Evolutionary conservation across 2,329 filamentous ascomycete genomes (phyloP).

Genomic region (Exophiala calicioides): DNA sequence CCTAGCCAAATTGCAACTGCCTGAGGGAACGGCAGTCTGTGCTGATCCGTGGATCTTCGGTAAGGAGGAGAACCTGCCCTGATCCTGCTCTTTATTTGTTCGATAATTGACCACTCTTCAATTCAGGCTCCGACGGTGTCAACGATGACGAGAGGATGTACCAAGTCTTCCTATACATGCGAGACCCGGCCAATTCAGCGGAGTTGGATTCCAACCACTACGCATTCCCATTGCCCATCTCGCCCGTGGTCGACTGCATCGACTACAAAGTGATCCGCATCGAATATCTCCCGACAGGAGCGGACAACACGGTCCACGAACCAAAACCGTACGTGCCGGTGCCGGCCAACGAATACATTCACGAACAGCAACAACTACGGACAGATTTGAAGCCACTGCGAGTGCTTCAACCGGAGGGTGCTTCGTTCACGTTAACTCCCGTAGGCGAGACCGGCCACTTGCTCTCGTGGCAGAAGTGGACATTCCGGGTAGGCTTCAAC

Average conservation of each 20-base stretch:
- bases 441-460: slow-evolving; percentile 56
- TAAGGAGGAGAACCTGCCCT: slow-evolving; percentile 25
- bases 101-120: not conserved
- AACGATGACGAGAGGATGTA: slow-evolving; percentile 55
- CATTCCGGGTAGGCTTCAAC: slow-evolving; percentile 63
- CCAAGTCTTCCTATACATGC: slow-evolving; percentile 68
- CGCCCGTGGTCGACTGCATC: slow-evolving; percentile 64
- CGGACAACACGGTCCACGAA: slow-evolving; percentile 55
- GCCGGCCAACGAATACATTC: slow-evolving; percentile 65
- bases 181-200: slow-evolving; percentile 60
- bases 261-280: slow-evolving; percentile 68
- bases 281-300: slow-evolving; percentile 68
- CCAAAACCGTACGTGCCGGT: slow-evolving; percentile 20
- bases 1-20: slow-evolving; percentile 60
- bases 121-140: slow-evolving; percentile 53
- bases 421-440: slow-evolving; percentile 58
- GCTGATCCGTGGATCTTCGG: slow-evolving; percentile 72
- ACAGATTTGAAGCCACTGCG: slow-evolving; percentile 66
- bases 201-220: slow-evolving; percentile 70
- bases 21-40: slow-evolving; percentile 58
- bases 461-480: slow-evolving; percentile 68
- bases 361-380: slow-evolving; percentile 61
- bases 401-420: slow-evolving; percentile 65
- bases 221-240: slow-evolving; percentile 66
- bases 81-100: not conserved